These are phyloP conservation scores for Penicillium macrosclerotiorum DNA, from an alignment of 495 filamentous ascomycete genomes.

Conservation along the genomic window DNA sequence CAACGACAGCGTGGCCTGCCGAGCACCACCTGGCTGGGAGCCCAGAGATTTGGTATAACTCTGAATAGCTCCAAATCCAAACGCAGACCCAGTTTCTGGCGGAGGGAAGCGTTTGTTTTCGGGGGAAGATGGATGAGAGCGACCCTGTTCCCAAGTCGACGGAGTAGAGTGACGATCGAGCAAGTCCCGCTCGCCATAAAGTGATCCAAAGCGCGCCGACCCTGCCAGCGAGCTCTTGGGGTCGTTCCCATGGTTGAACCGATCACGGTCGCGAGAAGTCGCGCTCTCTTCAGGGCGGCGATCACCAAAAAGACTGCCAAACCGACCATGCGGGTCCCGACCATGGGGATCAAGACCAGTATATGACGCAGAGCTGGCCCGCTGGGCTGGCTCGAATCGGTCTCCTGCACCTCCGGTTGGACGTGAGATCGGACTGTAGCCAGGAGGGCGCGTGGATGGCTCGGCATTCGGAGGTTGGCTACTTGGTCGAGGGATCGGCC, in stretches of 20 bases:
- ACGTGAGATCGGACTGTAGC: slow-evolving; percentile 41
- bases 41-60: slow-evolving; percentile 49
- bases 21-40: slow-evolving; percentile 37
- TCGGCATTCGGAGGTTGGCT: slow-evolving; percentile 47
- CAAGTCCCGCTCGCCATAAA: slow-evolving; percentile 36
- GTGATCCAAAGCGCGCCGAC: slow-evolving; percentile 28
- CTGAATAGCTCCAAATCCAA: slow-evolving; percentile 48
- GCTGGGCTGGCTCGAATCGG: slow-evolving; percentile 24
- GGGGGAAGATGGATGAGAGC: slow-evolving; percentile 41
- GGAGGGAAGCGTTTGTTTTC: slow-evolving; percentile 40
- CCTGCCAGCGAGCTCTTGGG: slow-evolving; percentile 21
- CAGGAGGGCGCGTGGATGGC: slow-evolving; percentile 26
- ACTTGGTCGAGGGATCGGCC: slow-evolving; percentile 39
- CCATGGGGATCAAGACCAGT: slow-evolving; percentile 29
- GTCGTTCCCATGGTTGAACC: slow-evolving; percentile 33
- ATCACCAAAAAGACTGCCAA: slow-evolving; percentile 37
- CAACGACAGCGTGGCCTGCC: slow-evolving; percentile 31
- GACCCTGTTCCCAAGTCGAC: slow-evolving; percentile 38
- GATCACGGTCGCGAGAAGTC: slow-evolving; percentile 39
- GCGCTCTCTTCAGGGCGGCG: slow-evolving; percentile 43
- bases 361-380: slow-evolving; percentile 27
- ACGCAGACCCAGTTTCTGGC: slow-evolving; percentile 30
- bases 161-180: slow-evolving; percentile 26
- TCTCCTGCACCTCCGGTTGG: slow-evolving; percentile 25
- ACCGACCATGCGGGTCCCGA: slow-evolving; percentile 22